phyloP scores from a whole-genome alignment of 1,139 yeast species.

The Ogataea hybrid region DNA sequence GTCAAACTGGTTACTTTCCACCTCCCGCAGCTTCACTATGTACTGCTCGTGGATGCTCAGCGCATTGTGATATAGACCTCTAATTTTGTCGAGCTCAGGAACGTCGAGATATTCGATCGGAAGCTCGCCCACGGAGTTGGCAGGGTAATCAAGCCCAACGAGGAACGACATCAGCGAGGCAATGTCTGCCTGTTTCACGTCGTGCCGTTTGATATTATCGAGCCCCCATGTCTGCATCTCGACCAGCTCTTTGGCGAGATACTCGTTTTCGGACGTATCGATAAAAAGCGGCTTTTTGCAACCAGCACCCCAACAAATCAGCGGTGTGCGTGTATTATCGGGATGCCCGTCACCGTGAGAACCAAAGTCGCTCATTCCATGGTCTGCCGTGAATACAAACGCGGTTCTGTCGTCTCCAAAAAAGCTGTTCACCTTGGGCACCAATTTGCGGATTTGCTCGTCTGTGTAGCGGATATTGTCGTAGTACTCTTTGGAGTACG shows the following conservation, averaged over 20 bases:
- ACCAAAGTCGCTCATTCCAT: constrained; percentile 98
- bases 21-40: constrained; percentile 77
- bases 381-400: constrained; percentile 95
- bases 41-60: constrained; percentile 86
- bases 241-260: constrained; percentile 46
- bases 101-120: constrained; percentile 75
- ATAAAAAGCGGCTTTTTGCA: constrained; percentile 62
- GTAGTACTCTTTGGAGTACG: constrained; percentile 92
- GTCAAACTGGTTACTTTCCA: constrained; percentile 62
- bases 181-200: constrained; percentile 95
- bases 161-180: constrained; percentile 92
- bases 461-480: constrained; percentile 90
- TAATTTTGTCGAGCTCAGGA: constrained; percentile 53
- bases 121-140: constrained; percentile 91
- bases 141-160: constrained; percentile 86
- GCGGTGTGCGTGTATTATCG: constrained; percentile 92
- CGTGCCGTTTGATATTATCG: constrained; percentile 69
- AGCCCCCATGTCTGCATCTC: constrained; percentile 73
- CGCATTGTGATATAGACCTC: constrained; percentile 78
- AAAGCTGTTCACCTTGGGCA: constrained; percentile 67
- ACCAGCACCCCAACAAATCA: constrained; percentile 99
- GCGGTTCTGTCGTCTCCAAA: constrained; percentile 87
- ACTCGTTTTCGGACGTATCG: constrained; percentile 28
- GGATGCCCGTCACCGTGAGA: constrained; percentile 99
- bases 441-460: constrained; percentile 54